phyloP scores from a whole-genome alignment of 2,329 filamentous ascomycete species.

The Parastagonospora avenae region DNA sequence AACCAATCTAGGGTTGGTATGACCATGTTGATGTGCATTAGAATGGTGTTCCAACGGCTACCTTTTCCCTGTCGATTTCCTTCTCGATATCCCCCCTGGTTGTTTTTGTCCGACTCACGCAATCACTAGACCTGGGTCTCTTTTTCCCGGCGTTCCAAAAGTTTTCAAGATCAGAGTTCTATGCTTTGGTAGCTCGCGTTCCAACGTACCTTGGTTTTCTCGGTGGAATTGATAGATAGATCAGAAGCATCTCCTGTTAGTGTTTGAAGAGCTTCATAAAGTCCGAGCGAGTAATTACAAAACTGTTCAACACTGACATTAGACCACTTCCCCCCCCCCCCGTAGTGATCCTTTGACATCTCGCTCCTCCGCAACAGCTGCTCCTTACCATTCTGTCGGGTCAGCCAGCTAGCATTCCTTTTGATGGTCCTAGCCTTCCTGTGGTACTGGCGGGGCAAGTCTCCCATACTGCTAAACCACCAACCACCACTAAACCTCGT shows the following conservation, averaged over 20 bases:
- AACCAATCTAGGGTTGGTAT: conserved; percentile 29
- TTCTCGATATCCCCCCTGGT: conserved; percentile 29
- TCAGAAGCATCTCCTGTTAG: background rate
- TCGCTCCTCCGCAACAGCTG: too few relatives aligned
- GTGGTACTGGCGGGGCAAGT: too few relatives aligned
- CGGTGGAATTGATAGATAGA: conserved; percentile 16
- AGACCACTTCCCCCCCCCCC: too few relatives aligned
- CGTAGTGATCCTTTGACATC: too few relatives aligned
- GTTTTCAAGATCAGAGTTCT: conserved; percentile 18
- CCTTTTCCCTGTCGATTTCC: conserved; percentile 16
- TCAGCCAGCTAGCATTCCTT: too few relatives aligned
- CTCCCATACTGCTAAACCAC: too few relatives aligned
- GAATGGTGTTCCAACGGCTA: conserved; percentile 35
- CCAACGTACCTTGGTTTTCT: background rate
- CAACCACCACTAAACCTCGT: too few relatives aligned
- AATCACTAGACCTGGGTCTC: conserved; percentile 24
- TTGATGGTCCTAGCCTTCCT: too few relatives aligned
- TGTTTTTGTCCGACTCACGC: conserved; percentile 11
- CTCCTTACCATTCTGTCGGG: too few relatives aligned
- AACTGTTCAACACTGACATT: too few relatives aligned
- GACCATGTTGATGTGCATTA: conserved; percentile 43
- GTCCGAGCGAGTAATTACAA: too few relatives aligned
- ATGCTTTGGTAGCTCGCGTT: conserved; percentile 8
- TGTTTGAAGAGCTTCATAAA: too few relatives aligned
- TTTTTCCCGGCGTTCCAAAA: conserved; percentile 31